Conservation (phyloP, 352 stramenopile species). For the Phytophthora kernoviae region DNA sequence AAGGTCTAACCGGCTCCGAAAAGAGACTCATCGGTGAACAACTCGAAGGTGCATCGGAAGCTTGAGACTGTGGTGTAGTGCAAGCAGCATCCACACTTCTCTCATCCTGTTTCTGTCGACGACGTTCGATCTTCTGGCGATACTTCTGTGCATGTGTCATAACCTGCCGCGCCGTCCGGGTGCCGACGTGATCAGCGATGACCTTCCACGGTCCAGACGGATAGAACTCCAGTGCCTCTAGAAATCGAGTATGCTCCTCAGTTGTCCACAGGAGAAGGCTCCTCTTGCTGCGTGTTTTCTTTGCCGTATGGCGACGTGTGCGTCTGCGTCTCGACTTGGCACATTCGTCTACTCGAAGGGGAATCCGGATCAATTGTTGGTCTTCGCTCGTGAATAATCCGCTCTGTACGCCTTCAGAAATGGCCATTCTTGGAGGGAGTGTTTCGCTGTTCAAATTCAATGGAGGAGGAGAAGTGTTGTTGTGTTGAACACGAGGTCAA, state of each 20-base stretch:
- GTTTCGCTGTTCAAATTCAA: not conserved
- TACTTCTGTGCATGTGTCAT: slow-evolving; percentile 54
- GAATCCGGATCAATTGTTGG: slow-evolving; percentile 29
- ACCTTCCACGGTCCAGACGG: slow-evolving; percentile 32
- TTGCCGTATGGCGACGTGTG: slow-evolving; percentile 6
- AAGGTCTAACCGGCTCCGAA: not conserved
- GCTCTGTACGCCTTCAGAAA: slow-evolving; percentile 26
- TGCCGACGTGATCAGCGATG: slow-evolving; percentile 34
- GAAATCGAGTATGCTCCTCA: slow-evolving; percentile 43
- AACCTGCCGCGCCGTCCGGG: slow-evolving; percentile 28
- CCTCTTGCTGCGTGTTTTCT: slow-evolving; percentile 20
- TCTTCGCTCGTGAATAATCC: slow-evolving; percentile 23
- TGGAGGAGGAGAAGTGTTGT: not conserved
- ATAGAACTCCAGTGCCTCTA: slow-evolving; percentile 39
- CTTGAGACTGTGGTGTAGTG: not conserved
- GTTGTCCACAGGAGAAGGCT: slow-evolving; percentile 35
- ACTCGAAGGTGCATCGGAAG: not conserved
- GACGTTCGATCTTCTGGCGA: slow-evolving; percentile 33
- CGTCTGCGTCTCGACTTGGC: slow-evolving; percentile 9
- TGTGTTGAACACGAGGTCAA: slow-evolving; percentile 15
- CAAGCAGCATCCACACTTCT: slow-evolving; percentile 3
- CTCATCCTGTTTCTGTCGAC: slow-evolving; percentile 10
- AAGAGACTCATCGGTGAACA: not conserved
- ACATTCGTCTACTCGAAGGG: slow-evolving; percentile 16
- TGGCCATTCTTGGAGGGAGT: slow-evolving; percentile 9